A percentile compares a stretch with the other conserved stretches of the same genome.
Conservation (phyloP, 1,139 yeast species). For the Groenewaldozyma auringiensis region DNA sequence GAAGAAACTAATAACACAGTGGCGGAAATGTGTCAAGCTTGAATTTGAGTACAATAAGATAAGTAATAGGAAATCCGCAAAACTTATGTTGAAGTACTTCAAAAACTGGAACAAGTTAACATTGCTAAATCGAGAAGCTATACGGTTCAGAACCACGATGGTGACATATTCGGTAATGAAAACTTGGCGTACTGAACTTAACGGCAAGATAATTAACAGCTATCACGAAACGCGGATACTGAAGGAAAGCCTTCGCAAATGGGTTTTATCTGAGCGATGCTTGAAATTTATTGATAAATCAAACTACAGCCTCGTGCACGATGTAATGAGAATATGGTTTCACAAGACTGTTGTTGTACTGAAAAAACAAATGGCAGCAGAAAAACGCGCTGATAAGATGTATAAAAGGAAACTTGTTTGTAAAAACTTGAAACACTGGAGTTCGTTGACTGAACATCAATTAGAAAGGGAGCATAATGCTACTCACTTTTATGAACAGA, state of each 20-base stretch:
- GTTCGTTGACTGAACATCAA: not conserved
- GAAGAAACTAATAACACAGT: constrained; percentile 5
- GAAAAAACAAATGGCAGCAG: not conserved
- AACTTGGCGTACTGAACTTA: constrained; percentile 16
- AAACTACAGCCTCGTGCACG: constrained; percentile 7
- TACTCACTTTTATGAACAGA: constrained; percentile 4
- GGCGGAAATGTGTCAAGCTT: constrained; percentile 10
- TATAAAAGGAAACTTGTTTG: not conserved
- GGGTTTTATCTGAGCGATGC: constrained; percentile 17
- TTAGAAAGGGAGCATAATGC: constrained; percentile 6
- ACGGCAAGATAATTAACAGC: constrained; percentile 5
- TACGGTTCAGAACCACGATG: constrained; percentile 18
- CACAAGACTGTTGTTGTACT: not conserved
- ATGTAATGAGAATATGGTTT: not conserved
- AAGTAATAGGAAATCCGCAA: not conserved
- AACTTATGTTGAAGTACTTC: constrained; percentile 4
- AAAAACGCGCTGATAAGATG: not conserved
- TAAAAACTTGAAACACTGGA: not conserved
- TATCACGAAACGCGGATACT: constrained; percentile 9
- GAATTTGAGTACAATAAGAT: constrained; percentile 1
- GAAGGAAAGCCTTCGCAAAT: constrained; percentile 10
- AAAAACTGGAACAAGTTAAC: constrained; percentile 15
- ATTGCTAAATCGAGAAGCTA: constrained; percentile 14
- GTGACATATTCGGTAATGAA: constrained; percentile 11
- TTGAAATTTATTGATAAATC: constrained; percentile 12